Conservation (phyloP, 2,329 filamentous ascomycete genomes). For the Sporothrix inflata region DNA sequence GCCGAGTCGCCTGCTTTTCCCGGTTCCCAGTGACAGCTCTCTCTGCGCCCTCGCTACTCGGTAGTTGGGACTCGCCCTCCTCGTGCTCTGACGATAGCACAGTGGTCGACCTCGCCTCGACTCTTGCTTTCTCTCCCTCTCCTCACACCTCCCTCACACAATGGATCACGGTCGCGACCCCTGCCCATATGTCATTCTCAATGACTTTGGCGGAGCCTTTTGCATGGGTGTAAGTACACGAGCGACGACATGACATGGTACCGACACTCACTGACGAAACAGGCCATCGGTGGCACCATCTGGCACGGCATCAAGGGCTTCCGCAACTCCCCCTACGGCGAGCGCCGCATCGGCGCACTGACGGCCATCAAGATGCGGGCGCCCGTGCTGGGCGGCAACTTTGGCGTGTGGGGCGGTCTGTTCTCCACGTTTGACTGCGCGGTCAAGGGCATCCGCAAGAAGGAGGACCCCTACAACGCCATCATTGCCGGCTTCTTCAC, state of each 20-base stretch:
- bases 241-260: not conserved
- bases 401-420: slow-evolving; percentile 94
- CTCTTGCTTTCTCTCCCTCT: not conserved
- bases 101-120: not conserved
- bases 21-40: not conserved
- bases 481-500: slow-evolving; percentile 98
- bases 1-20: not conserved
- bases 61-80: not conserved
- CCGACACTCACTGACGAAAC: not conserved
- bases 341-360: slow-evolving; percentile 92
- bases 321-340: slow-evolving; percentile 86
- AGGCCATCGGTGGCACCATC: slow-evolving; percentile 79
- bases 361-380: slow-evolving; percentile 98
- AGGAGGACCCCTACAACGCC: slow-evolving; percentile 98
- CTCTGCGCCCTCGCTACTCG: not conserved
- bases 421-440: slow-evolving; percentile 97
- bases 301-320: slow-evolving; percentile 98
- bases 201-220: slow-evolving; percentile 86
- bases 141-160: not conserved
- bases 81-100: not conserved
- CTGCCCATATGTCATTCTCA: slow-evolving; percentile 94
- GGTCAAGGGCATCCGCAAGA: slow-evolving; percentile 89
- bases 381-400: slow-evolving; percentile 95
- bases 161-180: slow-evolving; percentile 98
- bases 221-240: slow-evolving; percentile 36